These are phyloP conservation scores for Sclerotinia subarctica DNA, from an alignment of 2,329 filamentous ascomycete genomes.

Conservation along the genomic window DNA sequence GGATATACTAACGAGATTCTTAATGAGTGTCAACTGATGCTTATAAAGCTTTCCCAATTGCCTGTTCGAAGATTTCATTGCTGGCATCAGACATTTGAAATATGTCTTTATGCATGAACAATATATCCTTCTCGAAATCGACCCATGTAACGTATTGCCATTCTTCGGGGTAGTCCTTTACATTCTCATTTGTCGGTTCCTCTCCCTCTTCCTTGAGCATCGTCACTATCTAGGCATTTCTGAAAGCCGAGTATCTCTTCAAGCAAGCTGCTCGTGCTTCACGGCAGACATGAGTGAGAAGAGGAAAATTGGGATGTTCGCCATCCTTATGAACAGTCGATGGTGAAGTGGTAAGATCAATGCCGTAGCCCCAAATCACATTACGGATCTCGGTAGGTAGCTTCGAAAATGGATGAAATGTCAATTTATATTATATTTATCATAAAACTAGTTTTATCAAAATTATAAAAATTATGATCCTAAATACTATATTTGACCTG, in stretches of 20 bases:
- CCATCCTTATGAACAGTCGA: background rate
- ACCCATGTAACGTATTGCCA: background rate
- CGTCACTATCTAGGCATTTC: background rate
- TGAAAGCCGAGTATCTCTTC: background rate
- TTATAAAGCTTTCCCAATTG: background rate
- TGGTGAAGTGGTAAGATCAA: background rate
- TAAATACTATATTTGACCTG: too few relatives aligned
- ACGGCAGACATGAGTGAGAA: background rate
- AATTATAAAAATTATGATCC: too few relatives aligned
- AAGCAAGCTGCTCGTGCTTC: background rate
- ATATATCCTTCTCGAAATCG: background rate
- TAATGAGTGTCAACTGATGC: background rate
- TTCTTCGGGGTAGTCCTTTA: accelerated
- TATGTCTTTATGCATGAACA: background rate
- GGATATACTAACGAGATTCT: background rate
- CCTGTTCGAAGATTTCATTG: accelerated
- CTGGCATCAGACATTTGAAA: background rate
- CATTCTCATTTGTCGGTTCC: background rate
- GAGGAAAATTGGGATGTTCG: background rate
- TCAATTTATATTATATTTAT: too few relatives aligned
- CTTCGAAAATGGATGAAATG: background rate
- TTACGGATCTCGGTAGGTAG: background rate
- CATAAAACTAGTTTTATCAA: too few relatives aligned
- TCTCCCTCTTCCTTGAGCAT: accelerated
- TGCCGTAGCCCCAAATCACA: background rate